These are phyloP conservation scores for Monosporascus sp. DNA, from an alignment of 2,329 filamentous ascomycete species.

Conservation along the genomic window DNA sequence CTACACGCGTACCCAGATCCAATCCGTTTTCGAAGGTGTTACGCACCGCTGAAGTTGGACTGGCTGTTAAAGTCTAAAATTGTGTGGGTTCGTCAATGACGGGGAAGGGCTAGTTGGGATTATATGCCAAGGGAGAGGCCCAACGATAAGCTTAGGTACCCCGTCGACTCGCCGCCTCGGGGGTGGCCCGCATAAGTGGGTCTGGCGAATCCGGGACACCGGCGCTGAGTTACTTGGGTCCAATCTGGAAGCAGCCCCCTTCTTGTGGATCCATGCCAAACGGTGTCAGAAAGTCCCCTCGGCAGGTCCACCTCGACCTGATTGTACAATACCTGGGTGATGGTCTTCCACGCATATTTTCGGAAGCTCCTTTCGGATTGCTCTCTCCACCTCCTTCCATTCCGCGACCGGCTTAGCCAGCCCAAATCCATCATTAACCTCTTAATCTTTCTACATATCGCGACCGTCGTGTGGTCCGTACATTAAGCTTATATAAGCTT, in stretches of 20 bases:
- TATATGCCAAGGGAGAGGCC: no score
- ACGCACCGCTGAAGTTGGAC: conserved; percentile 8
- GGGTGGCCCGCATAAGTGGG: no score
- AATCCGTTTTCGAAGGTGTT: conserved; percentile 15
- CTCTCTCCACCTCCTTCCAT: conserved; percentile 16
- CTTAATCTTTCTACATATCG: conserved; percentile 25
- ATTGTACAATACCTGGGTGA: conserved; percentile 21
- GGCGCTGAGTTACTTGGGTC: no score
- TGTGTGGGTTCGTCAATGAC: background rate
- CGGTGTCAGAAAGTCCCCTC: background rate
- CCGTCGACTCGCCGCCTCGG: no score
- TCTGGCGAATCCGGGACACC: no score
- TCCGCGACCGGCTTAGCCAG: conserved; percentile 14
- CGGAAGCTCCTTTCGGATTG: conserved; percentile 23
- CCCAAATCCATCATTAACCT: conserved; percentile 13
- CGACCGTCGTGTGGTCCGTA: conserved; percentile 14
- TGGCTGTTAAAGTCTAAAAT: conserved; percentile 9
- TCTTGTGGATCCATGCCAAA: no score
- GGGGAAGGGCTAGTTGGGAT: no score
- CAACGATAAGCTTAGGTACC: no score
- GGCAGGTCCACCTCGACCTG: conserved; percentile 19
- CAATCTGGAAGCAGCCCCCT: no score
- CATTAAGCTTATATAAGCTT: no score
- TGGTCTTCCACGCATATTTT: conserved; percentile 18
- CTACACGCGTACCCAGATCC: conserved; percentile 26